phyloP scores from a whole-genome alignment of 345 rosid genomes.

The Populus euphratica region DNA sequence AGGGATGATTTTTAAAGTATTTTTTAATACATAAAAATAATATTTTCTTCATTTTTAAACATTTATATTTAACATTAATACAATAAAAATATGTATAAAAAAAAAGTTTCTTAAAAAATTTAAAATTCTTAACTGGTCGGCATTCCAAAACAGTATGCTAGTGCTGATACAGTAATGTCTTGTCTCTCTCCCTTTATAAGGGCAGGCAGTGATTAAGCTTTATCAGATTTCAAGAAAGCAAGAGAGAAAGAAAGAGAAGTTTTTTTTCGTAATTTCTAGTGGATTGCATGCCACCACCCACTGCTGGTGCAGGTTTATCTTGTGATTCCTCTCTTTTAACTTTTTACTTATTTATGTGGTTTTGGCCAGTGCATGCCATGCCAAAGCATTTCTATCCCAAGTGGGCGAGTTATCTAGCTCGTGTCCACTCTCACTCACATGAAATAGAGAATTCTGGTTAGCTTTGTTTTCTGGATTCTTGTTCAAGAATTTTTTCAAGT shows the following conservation, averaged over 20 bases:
- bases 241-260: neutral
- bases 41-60: too few species aligned
- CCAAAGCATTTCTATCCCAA: neutral
- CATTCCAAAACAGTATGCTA: too few species aligned
- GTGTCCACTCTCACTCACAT: neutral
- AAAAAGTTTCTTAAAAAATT: too few species aligned
- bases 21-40: too few species aligned
- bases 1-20: too few species aligned
- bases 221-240: neutral
- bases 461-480: conserved; percentile 1
- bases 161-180: too few species aligned
- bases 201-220: too few species aligned
- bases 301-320: neutral
- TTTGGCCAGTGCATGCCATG: neutral
- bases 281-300: neutral
- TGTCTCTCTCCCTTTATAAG: neutral
- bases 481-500: neutral
- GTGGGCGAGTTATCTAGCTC: neutral
- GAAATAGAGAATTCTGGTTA: neutral
- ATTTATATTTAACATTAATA: too few species aligned
- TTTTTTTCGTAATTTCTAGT: neutral
- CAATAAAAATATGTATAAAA: too few species aligned
- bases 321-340: neutral
- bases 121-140: too few species aligned
- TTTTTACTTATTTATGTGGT: neutral